phyloP scores from a whole-genome alignment of 2,329 filamentous ascomycete genomes.

The Rhynchosporium graminicola region DNA sequence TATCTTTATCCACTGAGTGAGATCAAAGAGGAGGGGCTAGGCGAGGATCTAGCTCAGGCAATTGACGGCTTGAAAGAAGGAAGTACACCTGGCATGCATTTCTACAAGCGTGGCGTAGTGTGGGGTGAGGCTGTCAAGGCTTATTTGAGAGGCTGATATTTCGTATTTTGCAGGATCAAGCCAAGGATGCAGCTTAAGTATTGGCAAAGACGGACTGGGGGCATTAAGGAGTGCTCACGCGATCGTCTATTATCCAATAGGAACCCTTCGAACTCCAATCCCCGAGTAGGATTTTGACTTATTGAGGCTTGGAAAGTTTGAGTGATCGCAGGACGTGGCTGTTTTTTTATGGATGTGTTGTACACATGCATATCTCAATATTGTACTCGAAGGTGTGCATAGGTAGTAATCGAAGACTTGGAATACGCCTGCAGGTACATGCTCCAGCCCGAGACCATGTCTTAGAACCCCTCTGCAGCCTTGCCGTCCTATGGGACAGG shows the following conservation, averaged over 20 bases:
- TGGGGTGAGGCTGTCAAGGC: conserved; percentile 38
- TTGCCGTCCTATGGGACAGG: background rate
- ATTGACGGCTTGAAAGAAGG: conserved; percentile 60
- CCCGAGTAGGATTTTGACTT: background rate
- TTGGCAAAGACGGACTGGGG: background rate
- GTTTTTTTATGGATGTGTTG: background rate
- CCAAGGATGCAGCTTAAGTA: background rate
- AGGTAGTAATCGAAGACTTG: no score
- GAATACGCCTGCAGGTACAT: no score
- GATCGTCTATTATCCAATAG: conserved; percentile 4
- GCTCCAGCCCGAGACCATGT: background rate
- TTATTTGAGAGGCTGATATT: background rate
- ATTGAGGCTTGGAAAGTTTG: background rate
- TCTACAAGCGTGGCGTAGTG: conserved; percentile 53
- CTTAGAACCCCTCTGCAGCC: background rate
- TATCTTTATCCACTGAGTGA: conserved; percentile 58
- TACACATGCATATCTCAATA: no score
- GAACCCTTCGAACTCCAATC: background rate
- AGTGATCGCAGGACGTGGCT: background rate
- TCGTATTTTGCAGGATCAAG: background rate
- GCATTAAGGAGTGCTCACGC: no score
- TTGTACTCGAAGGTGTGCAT: background rate
- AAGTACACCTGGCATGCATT: conserved; percentile 56
- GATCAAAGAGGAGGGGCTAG: conserved; percentile 57
- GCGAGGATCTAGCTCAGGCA: conserved; percentile 53